These are phyloP conservation scores for Rossbeevera mucosa DNA, from an alignment of 768 basidiomycete species.

Conservation along the genomic window DNA sequence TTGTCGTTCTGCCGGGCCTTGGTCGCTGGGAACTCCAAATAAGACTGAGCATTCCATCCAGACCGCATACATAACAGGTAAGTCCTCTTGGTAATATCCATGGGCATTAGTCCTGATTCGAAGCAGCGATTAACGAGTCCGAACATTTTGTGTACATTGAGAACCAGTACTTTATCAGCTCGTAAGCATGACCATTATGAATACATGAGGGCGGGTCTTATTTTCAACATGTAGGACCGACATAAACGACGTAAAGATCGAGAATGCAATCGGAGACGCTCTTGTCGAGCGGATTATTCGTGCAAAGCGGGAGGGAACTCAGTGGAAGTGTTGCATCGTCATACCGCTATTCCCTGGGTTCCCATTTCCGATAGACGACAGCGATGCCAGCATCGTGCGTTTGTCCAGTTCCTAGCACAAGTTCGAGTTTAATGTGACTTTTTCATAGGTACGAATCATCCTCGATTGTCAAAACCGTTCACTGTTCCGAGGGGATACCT, in stretches of 20 bases:
- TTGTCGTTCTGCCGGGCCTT: constrained; percentile 90
- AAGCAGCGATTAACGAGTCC: neutral
- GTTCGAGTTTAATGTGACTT: neutral
- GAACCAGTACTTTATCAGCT: neutral
- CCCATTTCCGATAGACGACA: constrained; percentile 86
- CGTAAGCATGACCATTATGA: neutral
- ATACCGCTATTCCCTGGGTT: constrained; percentile 94
- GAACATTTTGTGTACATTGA: neutral
- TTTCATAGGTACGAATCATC: constrained; percentile 79
- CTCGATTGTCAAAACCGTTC: constrained; percentile 92
- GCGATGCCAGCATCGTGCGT: constrained; percentile 86
- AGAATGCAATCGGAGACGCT: constrained; percentile 94
- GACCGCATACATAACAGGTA: constrained; percentile 89
- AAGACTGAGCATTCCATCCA: constrained; percentile 89
- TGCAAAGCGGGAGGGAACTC: constrained; percentile 73
- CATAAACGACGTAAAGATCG: constrained; percentile 79
- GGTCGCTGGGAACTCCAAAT: constrained; percentile 90
- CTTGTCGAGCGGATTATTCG: constrained; percentile 86
- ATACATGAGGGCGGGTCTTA: constrained; percentile 1
- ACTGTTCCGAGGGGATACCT: constrained; percentile 82
- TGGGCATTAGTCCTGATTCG: neutral
- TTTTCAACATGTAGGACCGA: constrained; percentile 53
- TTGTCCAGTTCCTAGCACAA: neutral
- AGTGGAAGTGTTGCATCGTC: constrained; percentile 91
- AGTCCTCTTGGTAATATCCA: neutral